Conservation (phyloP, 805 yeast species). For the Yarrowia hollandica region DNA sequence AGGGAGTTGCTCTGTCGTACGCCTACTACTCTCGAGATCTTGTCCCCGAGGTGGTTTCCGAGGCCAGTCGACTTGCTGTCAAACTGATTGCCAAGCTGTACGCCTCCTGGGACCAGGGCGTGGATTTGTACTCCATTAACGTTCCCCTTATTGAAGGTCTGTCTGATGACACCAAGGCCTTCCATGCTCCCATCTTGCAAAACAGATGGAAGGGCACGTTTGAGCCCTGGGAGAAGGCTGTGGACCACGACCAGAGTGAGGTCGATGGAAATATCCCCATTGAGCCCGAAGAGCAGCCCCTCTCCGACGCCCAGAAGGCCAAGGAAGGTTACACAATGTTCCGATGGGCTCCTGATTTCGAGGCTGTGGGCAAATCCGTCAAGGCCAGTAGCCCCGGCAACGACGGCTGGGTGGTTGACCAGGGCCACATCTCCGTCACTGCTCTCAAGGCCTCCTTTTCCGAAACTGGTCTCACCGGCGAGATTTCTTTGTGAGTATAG, state of each 20-base stretch:
- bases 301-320: slow-evolving; percentile 17
- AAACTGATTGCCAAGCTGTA: slow-evolving; percentile 61
- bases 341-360: slow-evolving; percentile 84
- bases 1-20: slow-evolving; percentile 78
- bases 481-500: slow-evolving; percentile 51
- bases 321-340: slow-evolving; percentile 51
- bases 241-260: slow-evolving; percentile 25
- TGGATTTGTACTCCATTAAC: slow-evolving; percentile 80
- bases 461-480: slow-evolving; percentile 58
- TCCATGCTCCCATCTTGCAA: slow-evolving; percentile 75
- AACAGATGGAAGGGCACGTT: slow-evolving; percentile 79
- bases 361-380: slow-evolving; percentile 58
- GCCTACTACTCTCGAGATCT: slow-evolving; percentile 60
- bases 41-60: slow-evolving; percentile 50
- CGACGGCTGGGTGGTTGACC: slow-evolving; percentile 70
- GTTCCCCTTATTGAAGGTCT: slow-evolving; percentile 68
- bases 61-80: slow-evolving; percentile 70
- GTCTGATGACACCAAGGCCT: slow-evolving; percentile 57
- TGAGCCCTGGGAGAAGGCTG: slow-evolving; percentile 37
- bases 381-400: slow-evolving; percentile 48
- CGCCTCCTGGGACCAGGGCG: slow-evolving; percentile 52
- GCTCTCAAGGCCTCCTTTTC: slow-evolving; percentile 72
- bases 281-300: slow-evolving; percentile 48
- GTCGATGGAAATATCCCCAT: slow-evolving; percentile 19
- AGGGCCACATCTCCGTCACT: slow-evolving; percentile 64